Evolutionary conservation across 208 protist species (phyloP), one percentile per base, ranked within the genome.

Genomic region (Spongospora subterranea): DNA sequence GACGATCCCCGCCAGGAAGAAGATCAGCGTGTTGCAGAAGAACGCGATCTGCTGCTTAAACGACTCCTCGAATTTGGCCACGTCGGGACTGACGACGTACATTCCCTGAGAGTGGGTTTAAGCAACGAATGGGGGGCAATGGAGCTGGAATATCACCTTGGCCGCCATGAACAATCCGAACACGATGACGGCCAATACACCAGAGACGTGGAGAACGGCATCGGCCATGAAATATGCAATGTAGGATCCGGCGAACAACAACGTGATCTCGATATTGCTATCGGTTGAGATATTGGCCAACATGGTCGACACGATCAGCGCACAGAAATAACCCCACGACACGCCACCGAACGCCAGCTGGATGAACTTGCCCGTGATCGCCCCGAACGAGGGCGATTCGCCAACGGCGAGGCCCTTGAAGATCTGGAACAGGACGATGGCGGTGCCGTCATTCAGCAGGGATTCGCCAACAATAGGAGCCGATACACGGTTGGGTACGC

Each of bases 401-500:
- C 93, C 93, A 20, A 29, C 11, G 0, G 64, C 54, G 32, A 93
- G 41, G 29, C 92, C 92, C 32, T 82, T 65, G 90, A 93, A 93
- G 0, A 94, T 41, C 32, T 90, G 54, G 91, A 93, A 94, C 38
- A 88, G 32, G 20, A 94, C 93, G 91, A 93, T 90, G 13, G 91
- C 93, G 46, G 88, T 71, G 39, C 92, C 93, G 89, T 94, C 93
- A 82, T 94, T 94, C 46, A 94, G 53, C 35, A 94, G 89, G 40
- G 88, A 92, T 90, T 94, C 93, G 66, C 90, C 91, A 53, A 94
- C 92, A 0, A 94, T 94, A 24, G 93, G 66, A 38, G 93, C 93
- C 0, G 91, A 35, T 0, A 94, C 88, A 0, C 45, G 1, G 1
- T 50, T 39, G 0, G 88, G 66, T 17, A 82, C 93, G 46, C 93